phyloP scores from a whole-genome alignment of 164 flowering plant species.

The Echeveria elegans region DNA sequence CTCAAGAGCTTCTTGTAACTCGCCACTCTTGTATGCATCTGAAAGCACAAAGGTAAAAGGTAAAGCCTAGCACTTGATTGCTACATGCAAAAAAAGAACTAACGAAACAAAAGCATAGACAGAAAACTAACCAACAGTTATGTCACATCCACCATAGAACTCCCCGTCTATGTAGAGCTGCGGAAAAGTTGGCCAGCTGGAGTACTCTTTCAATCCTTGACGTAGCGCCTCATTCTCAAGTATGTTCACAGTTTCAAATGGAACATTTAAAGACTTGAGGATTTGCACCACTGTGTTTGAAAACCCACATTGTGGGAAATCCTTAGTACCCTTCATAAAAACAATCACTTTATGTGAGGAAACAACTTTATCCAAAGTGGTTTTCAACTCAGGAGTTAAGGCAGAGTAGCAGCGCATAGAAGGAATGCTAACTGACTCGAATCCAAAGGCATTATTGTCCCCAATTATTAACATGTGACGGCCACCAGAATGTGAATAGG shows the following conservation, averaged over 20 bases:
- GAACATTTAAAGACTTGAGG: slow-evolving; percentile 58
- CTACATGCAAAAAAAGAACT: not conserved
- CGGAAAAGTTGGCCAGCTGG: slow-evolving; percentile 97
- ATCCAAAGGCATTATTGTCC: not conserved
- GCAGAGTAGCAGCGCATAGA: slow-evolving; percentile 20
- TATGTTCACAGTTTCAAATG: slow-evolving; percentile 78
- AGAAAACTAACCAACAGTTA: slow-evolving; percentile 60
- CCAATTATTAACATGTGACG: not conserved
- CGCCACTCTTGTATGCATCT: slow-evolving; percentile 82
- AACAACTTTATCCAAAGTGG: slow-evolving; percentile 71
- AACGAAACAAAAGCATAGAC: no score
- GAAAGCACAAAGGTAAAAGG: slow-evolving; percentile 12
- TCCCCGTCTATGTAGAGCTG: slow-evolving; percentile 95
- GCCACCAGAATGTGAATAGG: not conserved
- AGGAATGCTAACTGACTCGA: not conserved
- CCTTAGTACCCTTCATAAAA: slow-evolving; percentile 90
- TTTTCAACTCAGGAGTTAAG: slow-evolving; percentile 57
- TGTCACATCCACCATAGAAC: slow-evolving; percentile 96
- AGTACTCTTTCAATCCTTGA: slow-evolving; percentile 79
- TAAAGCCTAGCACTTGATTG: not conserved
- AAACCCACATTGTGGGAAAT: slow-evolving; percentile 89
- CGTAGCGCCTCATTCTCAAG: slow-evolving; percentile 80
- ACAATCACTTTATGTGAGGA: slow-evolving; percentile 63
- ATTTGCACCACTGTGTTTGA: slow-evolving; percentile 87
- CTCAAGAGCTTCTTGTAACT: slow-evolving; percentile 78